These are phyloP conservation scores for Sanchytrium tribonematis DNA, from an alignment of 371 early-diverging fungal genomes.

Conservation along the genomic window DNA sequence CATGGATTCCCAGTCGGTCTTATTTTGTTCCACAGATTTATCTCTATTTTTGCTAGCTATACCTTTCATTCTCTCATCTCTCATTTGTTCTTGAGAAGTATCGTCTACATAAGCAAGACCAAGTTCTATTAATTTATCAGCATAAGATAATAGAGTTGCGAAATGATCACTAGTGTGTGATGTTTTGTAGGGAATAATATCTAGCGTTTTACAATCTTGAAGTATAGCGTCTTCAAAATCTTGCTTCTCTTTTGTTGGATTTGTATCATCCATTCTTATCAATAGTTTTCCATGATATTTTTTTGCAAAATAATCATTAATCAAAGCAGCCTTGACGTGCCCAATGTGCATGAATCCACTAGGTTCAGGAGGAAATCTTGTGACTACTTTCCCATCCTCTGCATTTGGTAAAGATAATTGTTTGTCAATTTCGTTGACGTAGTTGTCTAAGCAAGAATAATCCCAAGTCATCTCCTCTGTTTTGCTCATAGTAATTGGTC, in stretches of 20 bases:
- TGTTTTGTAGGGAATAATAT: conserved; percentile 45
- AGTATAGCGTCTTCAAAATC: conserved; percentile 82
- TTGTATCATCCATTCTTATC: conserved; percentile 98
- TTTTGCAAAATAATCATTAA: conserved; percentile 92
- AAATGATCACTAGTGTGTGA: conserved; percentile 93
- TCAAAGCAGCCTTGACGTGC: conserved; percentile 94
- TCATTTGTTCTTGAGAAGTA: conserved; percentile 68
- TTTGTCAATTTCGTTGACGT: not conserved
- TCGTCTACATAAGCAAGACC: conserved; percentile 94
- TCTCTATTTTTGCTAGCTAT: conserved; percentile 68
- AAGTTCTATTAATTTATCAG: conserved; percentile 56
- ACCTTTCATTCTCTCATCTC: conserved; percentile 66
- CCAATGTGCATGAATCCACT: conserved; percentile 95
- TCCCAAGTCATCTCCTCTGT: too few relatives aligned
- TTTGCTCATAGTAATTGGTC: too few relatives aligned
- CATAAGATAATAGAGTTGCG: conserved; percentile 56
- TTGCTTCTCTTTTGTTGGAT: conserved; percentile 87
- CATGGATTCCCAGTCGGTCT: conserved; percentile 83
- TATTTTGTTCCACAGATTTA: conserved; percentile 56
- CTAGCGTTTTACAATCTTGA: conserved; percentile 53
- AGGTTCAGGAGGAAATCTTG: conserved; percentile 97
- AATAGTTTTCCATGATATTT: conserved; percentile 74
- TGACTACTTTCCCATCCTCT: conserved; percentile 60
- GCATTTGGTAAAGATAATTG: conserved; percentile 28
- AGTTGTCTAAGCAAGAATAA: conserved; percentile 22